Conservation (phyloP, 306 rosid species). For the Gleditsia sinensis region DNA sequence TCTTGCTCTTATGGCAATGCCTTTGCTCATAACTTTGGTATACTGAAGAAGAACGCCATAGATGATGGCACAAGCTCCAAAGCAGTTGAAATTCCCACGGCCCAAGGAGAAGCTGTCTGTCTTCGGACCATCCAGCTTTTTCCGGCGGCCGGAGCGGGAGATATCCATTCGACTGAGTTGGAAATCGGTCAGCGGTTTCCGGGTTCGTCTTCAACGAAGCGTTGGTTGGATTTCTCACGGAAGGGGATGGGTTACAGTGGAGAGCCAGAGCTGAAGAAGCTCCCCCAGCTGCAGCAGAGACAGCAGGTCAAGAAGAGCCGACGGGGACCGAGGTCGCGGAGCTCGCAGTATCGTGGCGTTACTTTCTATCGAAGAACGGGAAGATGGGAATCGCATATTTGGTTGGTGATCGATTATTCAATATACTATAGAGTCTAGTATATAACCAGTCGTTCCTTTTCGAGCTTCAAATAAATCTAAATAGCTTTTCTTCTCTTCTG, state of each 20-base stretch:
- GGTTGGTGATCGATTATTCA: conserved; percentile 47
- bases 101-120: not conserved
- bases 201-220: conserved; percentile 22
- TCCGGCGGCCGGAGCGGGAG: conserved; percentile 29
- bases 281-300: conserved; percentile 38
- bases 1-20: conserved; percentile 28
- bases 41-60: conserved; percentile 33
- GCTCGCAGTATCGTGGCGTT: conserved; percentile 94
- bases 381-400: conserved; percentile 94
- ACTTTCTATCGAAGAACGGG: conserved; percentile 90
- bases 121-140: conserved; percentile 66
- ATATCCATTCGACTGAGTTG: not conserved
- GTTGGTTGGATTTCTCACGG: conserved; percentile 51
- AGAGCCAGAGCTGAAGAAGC: conserved; percentile 34
- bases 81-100: not conserved
- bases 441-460: not conserved
- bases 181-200: not conserved
- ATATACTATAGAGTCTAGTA: not conserved
- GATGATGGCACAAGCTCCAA: not conserved
- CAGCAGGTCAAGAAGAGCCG: conserved; percentile 67
- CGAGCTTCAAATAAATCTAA: not conserved
- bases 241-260: conserved; percentile 30
- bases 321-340: conserved; percentile 81
- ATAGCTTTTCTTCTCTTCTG: too few relatives aligned
- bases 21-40: conserved; percentile 36